These are phyloP conservation scores for Trichosporon ovoides DNA, from an alignment of 1,284 basidiomycete species.

Conservation along the genomic window DNA sequence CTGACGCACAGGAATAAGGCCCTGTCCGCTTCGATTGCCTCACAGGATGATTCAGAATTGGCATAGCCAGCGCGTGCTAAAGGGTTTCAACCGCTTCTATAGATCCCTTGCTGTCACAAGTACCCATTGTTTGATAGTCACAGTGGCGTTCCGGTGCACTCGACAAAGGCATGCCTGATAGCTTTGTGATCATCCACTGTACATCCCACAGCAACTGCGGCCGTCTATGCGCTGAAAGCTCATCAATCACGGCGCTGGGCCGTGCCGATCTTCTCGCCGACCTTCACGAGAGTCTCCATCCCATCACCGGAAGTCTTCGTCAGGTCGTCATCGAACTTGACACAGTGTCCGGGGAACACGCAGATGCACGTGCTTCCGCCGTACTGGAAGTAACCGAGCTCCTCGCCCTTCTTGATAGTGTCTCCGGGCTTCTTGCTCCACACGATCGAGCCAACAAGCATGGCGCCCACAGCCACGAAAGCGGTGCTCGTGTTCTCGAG, in stretches of 20 bases:
- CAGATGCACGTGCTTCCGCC: slow-evolving; percentile 56
- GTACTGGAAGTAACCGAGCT: slow-evolving; percentile 53
- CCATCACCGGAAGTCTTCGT: slow-evolving; percentile 56
- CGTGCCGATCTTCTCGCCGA: slow-evolving; percentile 50
- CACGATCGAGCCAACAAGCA: slow-evolving; percentile 55
- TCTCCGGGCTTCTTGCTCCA: slow-evolving; percentile 48
- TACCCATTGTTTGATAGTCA: too few species aligned
- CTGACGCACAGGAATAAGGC: too few species aligned
- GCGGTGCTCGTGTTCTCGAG: slow-evolving; percentile 35
- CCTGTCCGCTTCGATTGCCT: too few species aligned
- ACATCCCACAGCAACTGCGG: too few species aligned
- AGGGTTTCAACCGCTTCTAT: too few species aligned
- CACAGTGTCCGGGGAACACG: slow-evolving; percentile 53
- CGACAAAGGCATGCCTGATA: too few species aligned
- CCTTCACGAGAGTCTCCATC: slow-evolving; percentile 70
- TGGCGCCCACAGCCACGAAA: slow-evolving; percentile 50
- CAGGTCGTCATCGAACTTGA: slow-evolving; percentile 65
- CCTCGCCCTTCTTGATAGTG: slow-evolving; percentile 50
- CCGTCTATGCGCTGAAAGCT: neutral
- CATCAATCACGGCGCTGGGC: slow-evolving; percentile 8
- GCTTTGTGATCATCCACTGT: too few species aligned
- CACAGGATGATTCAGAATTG: too few species aligned
- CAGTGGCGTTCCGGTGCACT: too few species aligned
- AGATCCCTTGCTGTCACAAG: too few species aligned
- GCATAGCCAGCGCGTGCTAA: too few species aligned